These are phyloP conservation scores for Trichocomaceae sp. DNA, from an alignment of 2,329 filamentous ascomycete species.

Conservation along the genomic window DNA sequence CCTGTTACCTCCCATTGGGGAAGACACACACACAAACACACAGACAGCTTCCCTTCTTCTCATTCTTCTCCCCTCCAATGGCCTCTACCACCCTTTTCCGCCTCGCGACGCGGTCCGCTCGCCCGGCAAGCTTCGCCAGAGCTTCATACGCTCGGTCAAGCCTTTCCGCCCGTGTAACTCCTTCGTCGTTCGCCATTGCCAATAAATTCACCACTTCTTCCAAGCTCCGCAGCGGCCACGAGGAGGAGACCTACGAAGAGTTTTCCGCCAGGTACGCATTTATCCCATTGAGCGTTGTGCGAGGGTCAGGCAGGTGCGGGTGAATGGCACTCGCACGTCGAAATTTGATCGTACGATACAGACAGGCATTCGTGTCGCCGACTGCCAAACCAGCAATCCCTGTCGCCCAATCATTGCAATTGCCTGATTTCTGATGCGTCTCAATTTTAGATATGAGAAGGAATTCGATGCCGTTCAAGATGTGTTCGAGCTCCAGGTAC, in stretches of 20 bases:
- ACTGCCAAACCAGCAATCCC: neutral
- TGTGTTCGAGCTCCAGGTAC: slow-evolving; percentile 98
- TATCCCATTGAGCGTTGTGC: slow-evolving; percentile 20
- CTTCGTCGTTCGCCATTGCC: slow-evolving; percentile 52
- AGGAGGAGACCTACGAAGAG: slow-evolving; percentile 98
- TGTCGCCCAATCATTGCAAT: neutral
- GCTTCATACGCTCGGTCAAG: slow-evolving; percentile 50
- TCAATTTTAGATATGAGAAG: slow-evolving; percentile 83
- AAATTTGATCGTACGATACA: neutral
- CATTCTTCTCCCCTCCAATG: slow-evolving; percentile 43
- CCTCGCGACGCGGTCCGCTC: slow-evolving; percentile 61
- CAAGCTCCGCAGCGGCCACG: slow-evolving; percentile 57
- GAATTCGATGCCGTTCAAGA: slow-evolving; percentile 97
- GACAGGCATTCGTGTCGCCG: neutral
- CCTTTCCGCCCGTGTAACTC: slow-evolving; percentile 52
- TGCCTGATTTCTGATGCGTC: slow-evolving; percentile 30
- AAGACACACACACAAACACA: slow-evolving; percentile 8
- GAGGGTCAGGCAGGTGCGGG: slow-evolving; percentile 7
- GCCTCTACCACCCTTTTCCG: slow-evolving; percentile 64
- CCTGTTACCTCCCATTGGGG: slow-evolving; percentile 12
- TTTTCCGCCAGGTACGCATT: slow-evolving; percentile 83
- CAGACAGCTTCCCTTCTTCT: slow-evolving; percentile 5
- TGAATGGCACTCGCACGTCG: neutral
- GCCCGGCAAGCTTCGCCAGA: slow-evolving; percentile 56
- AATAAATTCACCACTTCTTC: slow-evolving; percentile 55